phyloP scores from a whole-genome alignment of 305 asterid species.

The Solanum hybrid region DNA sequence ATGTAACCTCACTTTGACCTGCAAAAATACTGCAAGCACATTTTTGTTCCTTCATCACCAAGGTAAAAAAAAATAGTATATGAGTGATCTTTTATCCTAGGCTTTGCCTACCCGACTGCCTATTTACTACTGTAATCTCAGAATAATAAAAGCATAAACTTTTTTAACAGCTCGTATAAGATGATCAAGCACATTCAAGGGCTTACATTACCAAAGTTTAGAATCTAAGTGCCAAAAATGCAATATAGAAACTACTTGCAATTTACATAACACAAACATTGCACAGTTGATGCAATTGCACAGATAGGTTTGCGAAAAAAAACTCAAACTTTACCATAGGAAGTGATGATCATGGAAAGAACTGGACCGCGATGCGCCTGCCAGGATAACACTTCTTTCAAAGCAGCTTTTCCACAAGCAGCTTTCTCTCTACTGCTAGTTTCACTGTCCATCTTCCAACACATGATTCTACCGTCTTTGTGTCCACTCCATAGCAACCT shows the following conservation, averaged over 20 bases:
- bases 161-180: background rate
- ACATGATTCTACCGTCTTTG: constrained; percentile 70
- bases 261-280: background rate
- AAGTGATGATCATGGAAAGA: constrained; percentile 67
- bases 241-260: background rate
- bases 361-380: constrained; percentile 87
- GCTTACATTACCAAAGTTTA: background rate
- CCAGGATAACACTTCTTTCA: constrained; percentile 68
- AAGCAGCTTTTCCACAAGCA: constrained; percentile 14
- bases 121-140: background rate
- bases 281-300: background rate
- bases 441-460: constrained; percentile 57
- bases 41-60: background rate
- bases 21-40: background rate
- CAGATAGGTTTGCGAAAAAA: background rate
- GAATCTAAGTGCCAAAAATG: background rate
- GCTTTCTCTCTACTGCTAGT: constrained; percentile 5
- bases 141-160: background rate
- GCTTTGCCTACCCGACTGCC: background rate
- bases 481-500: constrained; percentile 92
- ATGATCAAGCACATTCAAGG: background rate
- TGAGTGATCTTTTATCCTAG: background rate
- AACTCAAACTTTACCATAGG: constrained; percentile 45
- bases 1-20: background rate
- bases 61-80: background rate